A percentile compares a stretch with the other conserved stretches of the same genome.
Conservation (phyloP, 176 grass and related monocot genomes). For the Zizania latifolia region DNA sequence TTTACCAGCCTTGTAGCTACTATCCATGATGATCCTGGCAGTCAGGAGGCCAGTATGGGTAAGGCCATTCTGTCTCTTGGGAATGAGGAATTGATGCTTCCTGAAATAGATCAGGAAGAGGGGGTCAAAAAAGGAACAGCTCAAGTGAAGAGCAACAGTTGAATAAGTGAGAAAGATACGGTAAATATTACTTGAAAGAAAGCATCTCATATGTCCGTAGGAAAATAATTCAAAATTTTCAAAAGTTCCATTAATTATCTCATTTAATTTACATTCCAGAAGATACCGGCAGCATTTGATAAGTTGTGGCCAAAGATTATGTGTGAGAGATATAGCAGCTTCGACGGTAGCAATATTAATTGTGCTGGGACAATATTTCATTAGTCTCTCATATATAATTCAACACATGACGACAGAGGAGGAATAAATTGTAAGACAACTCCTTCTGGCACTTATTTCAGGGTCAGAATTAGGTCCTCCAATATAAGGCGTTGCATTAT, state of each 20-base stretch:
- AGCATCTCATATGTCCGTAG: not conserved
- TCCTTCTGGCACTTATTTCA: not conserved
- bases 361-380: not conserved
- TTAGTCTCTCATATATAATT: not conserved
- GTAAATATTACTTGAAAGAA: conserved; percentile 27
- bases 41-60: conserved; percentile 87
- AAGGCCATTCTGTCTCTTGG: conserved; percentile 99
- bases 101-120: conserved; percentile 45
- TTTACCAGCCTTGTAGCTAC: conserved; percentile 51
- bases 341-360: not conserved
- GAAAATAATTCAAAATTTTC: not conserved
- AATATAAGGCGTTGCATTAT: not conserved
- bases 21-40: conserved; percentile 98
- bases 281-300: not conserved
- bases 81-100: conserved; percentile 78
- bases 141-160: conserved; percentile 23
- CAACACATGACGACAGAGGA: not conserved
- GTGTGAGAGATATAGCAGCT: not conserved
- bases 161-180: conserved; percentile 19
- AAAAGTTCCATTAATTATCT: not conserved
- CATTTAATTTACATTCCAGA: conserved; percentile 1
- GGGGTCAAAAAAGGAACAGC: conserved; percentile 36
- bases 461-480: not conserved
- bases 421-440: not conserved
- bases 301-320: not conserved